Base-by-base conservation (phyloP, 2,329 filamentous ascomycete species). In the Fusarium zealandicum region DNA sequence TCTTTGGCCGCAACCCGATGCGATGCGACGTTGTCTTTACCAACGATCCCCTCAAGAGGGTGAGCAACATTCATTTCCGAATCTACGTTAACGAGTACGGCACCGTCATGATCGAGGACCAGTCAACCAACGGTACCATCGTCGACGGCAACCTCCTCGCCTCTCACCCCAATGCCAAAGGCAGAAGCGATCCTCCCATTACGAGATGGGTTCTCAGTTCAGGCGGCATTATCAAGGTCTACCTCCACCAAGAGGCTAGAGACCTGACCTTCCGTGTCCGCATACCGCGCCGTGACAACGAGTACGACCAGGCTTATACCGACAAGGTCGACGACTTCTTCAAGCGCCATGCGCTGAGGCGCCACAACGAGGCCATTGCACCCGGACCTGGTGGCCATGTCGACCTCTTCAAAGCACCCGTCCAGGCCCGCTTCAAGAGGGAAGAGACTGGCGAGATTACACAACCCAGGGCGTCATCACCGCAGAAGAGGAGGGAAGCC, bases 11-110 rank as follows among this genome's bases (percentile, higher is more conserved):
- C 49, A 93, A 95, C 68, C 64, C 74, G 1, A 65, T 72, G 38
- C 81, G 84, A 28, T 95, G 90, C 73, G 95, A 99, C 52, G 75
- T 93, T 39, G 82, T 83, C 65, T 85, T 91, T 40, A 73, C 77
- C 30, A 80, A 87, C 59, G 89, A 93, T 62, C 82, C 83, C 1
- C 78, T 84, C 45, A 89, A 85, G 70, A 84, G 90, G 36, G 83
- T 99, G 54, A 98, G 93, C 78, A 97, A 98, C 70, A 82, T 90
- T n/a, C 95, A 99, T 72, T 99, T 98, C 72, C 88, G 92, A 46
- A 96, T 99, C 57, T 96, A 89, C 69, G 81, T 96, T 65, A 99
- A 96, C 66, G 80, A 86, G n/a, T 85, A 90, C 59, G 91, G 90
- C 22, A 87, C 90, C 51, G 82, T 97, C 61, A 96, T 99, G 92